Evolutionary conservation across 1,139 yeast genomes (phyloP).

Genomic region (Nakaseomyces uthaithaninus): DNA sequence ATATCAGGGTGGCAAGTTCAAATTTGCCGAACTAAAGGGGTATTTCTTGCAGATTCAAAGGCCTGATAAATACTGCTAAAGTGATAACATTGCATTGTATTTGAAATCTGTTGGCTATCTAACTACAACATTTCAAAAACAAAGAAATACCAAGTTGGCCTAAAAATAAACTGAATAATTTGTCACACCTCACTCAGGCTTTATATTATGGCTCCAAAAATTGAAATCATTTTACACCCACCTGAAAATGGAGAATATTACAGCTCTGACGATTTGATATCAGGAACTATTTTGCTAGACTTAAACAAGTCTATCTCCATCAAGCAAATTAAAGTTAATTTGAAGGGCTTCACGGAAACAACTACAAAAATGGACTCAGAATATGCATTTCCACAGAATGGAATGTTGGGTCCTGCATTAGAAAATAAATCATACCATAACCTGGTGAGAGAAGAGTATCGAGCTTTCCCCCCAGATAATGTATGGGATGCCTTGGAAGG

Average conservation of each 20-base stretch:
- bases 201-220: constrained; percentile 20
- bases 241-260: constrained; percentile 26
- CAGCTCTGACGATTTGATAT: constrained; percentile 23
- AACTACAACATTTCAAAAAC: too few relatives aligned
- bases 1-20: too few relatives aligned
- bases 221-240: constrained; percentile 19
- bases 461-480: constrained; percentile 30
- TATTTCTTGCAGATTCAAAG: too few relatives aligned
- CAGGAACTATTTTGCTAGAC: constrained; percentile 20
- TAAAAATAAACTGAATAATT: too few relatives aligned
- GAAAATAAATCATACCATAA: constrained; percentile 25
- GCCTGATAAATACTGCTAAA: too few relatives aligned
- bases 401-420: constrained; percentile 21
- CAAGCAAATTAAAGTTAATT: constrained; percentile 20
- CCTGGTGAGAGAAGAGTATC: constrained; percentile 16
- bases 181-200: too few relatives aligned
- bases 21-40: too few relatives aligned
- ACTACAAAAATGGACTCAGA: constrained; percentile 21
- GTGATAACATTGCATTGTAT: too few relatives aligned
- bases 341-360: constrained; percentile 27
- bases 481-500: constrained; percentile 28
- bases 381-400: constrained; percentile 18
- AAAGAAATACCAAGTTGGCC: too few relatives aligned
- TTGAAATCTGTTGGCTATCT: too few relatives aligned
- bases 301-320: constrained; percentile 22